Evolutionary conservation across 495 filamentous ascomycete genomes (phyloP).

Genomic region (Neurospora sp.): DNA sequence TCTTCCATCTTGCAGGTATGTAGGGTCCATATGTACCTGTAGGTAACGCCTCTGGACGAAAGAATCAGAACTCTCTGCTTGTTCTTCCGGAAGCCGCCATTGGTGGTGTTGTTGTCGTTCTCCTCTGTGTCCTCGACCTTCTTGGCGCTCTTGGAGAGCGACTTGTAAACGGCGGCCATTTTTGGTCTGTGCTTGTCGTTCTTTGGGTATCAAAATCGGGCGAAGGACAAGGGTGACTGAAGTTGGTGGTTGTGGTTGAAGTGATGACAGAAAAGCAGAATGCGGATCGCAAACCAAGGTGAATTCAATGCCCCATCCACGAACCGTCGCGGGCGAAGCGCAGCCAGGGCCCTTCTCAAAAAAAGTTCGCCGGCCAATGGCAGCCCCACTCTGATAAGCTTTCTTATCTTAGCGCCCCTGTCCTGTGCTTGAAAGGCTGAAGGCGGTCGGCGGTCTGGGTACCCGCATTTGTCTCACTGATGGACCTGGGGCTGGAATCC

Average conservation of each 20-base stretch:
- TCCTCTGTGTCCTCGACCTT: conserved; percentile 19
- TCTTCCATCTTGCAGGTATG: background rate
- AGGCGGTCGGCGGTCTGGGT: conserved; percentile 6
- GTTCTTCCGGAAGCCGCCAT: conserved; percentile 40
- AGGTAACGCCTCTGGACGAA: conserved; percentile 80
- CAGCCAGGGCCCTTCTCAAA: conserved; percentile 4
- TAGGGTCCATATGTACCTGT: conserved; percentile 48
- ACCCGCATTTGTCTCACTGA: background rate
- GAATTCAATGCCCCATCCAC: background rate
- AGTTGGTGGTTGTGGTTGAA: conserved; percentile 6
- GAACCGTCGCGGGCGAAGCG: background rate
- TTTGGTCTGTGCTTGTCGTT: conserved; percentile 13
- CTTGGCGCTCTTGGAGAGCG: conserved; percentile 60
- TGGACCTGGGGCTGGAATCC: background rate
- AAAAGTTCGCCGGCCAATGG: conserved; percentile 13
- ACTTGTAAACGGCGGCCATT: conserved; percentile 95
- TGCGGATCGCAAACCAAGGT: background rate
- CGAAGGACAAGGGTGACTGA: background rate
- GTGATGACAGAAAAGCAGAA: background rate
- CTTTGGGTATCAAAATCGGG: background rate
- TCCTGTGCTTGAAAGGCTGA: background rate
- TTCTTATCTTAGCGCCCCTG: conserved; percentile 4
- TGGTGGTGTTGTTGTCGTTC: conserved; percentile 20
- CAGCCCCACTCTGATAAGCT: conserved; percentile 17
- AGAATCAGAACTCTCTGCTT: conserved; percentile 82